Evolutionary conservation across 2,329 filamentous ascomycete species (phyloP), one percentile per base, ranked within the genome.

Genomic region (Teratosphaeria viscida): DNA sequence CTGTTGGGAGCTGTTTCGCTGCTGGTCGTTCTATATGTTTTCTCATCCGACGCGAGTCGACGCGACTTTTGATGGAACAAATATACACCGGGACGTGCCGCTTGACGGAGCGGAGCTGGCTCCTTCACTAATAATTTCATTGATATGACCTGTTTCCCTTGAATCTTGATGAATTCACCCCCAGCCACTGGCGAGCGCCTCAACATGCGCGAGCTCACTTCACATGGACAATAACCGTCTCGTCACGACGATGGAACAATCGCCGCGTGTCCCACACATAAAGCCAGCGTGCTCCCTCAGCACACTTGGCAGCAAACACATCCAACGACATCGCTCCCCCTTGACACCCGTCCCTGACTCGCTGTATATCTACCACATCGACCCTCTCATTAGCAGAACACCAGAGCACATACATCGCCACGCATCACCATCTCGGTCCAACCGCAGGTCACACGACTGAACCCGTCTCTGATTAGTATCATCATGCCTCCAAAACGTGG

Each of bases 401-500:
- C 37, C 12, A n/a, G 5, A 43, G 11, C 5, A 43, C 37, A 39
- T 14, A 43, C 37, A 6, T n/a, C 2, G 43, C 43, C n/a, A 19
- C 43, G 16, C 19, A n/a, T 19, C 43, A 23, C 16, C n/a, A 10
- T 23, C 23, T 43, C 16, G 11, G 16, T 39, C 37, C 16, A 16
- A 16, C 16, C 37, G 37, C 12, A 5, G 2, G 6, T 12, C 43
- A 49, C 19, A 23, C 43, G 43, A 6, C 8, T 12, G 19, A 49
- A 19, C 8, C 43, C 23, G 3, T 6, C 8, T 23, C 19, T 10
- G 1, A 2, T 23, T 23, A 27, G 6, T n/a, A 54, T 16, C 16
- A 62, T 43, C 11, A 67, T 69, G 66, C 57, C 66, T 34, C 60
- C 64, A 5, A 65, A 68, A 57, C 58, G 60, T 57, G 64, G 63